Conservation (phyloP, 2,329 filamentous ascomycete species). For the Aureobasidium sp. region DNA sequence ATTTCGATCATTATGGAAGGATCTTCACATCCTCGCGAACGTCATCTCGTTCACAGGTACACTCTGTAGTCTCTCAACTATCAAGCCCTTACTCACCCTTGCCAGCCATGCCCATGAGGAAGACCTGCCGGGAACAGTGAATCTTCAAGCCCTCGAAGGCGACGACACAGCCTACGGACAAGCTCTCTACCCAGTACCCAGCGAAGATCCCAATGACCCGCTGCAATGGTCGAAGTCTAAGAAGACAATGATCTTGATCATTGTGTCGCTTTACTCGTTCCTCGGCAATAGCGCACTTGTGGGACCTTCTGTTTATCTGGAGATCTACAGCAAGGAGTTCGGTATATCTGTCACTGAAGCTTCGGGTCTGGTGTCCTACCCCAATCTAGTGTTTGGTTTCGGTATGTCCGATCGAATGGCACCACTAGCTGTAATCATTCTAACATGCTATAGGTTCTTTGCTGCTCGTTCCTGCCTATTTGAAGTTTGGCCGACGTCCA, state of each 20-base stretch:
- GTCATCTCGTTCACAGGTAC: slow-evolving; percentile 13
- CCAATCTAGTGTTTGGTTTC: slow-evolving; percentile 55
- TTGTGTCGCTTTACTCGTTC: slow-evolving; percentile 51
- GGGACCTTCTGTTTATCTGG: slow-evolving; percentile 53
- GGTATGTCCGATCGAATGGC: slow-evolving; percentile 25
- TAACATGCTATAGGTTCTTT: slow-evolving; percentile 36
- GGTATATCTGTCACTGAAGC: slow-evolving; percentile 44
- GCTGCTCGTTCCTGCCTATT: slow-evolving; percentile 51
- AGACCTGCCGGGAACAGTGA: slow-evolving; percentile 50
- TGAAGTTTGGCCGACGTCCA: slow-evolving; percentile 43
- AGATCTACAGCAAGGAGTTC: slow-evolving; percentile 48
- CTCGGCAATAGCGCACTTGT: slow-evolving; percentile 51
- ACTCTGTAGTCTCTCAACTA: background rate
- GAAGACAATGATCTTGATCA: slow-evolving; percentile 50
- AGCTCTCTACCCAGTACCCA: slow-evolving; percentile 54
- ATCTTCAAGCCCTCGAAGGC: slow-evolving; percentile 47
- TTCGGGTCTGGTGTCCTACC: slow-evolving; percentile 52
- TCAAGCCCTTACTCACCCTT: background rate
- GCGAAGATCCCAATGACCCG: slow-evolving; percentile 55
- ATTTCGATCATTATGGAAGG: background rate
- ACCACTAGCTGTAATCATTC: background rate
- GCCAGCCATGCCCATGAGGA: slow-evolving; percentile 50
- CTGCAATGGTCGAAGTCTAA: slow-evolving; percentile 51
- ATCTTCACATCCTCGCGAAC: background rate
- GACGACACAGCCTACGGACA: slow-evolving; percentile 55